Conservation (phyloP, 164 flowering plant species). For the Cinnamomum chago region DNA sequence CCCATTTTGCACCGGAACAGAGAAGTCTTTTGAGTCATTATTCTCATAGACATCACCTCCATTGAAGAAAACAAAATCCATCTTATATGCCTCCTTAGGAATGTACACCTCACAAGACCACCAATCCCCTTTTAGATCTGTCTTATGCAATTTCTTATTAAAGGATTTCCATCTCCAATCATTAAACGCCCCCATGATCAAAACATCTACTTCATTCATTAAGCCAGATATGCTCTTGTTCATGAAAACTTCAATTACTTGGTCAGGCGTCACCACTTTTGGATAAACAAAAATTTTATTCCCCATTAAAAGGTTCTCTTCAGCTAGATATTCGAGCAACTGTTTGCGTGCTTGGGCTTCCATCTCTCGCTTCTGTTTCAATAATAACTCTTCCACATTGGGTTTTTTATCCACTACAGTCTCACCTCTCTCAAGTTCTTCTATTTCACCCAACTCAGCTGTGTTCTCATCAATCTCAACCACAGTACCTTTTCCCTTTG, state of each 20-base stretch:
- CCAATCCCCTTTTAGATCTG: conserved; percentile 75
- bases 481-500: not conserved
- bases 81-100: conserved; percentile 82
- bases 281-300: conserved; percentile 71
- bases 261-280: conserved; percentile 55
- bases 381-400: conserved; percentile 15
- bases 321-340: conserved; percentile 57
- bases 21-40: conserved; percentile 72
- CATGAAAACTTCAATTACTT: conserved; percentile 69
- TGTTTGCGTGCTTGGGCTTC: conserved; percentile 38
- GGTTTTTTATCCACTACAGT: conserved; percentile 7
- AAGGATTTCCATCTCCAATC: conserved; percentile 94
- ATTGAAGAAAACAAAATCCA: conserved; percentile 88
- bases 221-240: conserved; percentile 68
- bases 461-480: conserved; percentile 14
- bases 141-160: conserved; percentile 58
- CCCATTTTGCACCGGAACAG: conserved; percentile 66
- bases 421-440: conserved; percentile 4
- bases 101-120: conserved; percentile 88
- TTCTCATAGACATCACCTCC: conserved; percentile 81
- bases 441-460: conserved; percentile 10
- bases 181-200: conserved; percentile 94
- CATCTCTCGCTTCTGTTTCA: conserved; percentile 36
- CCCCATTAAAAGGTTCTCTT: conserved; percentile 45
- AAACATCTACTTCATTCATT: conserved; percentile 54